These are phyloP conservation scores for Botrytis galanthina DNA, from an alignment of 2,329 filamentous ascomycete species.

Conservation along the genomic window DNA sequence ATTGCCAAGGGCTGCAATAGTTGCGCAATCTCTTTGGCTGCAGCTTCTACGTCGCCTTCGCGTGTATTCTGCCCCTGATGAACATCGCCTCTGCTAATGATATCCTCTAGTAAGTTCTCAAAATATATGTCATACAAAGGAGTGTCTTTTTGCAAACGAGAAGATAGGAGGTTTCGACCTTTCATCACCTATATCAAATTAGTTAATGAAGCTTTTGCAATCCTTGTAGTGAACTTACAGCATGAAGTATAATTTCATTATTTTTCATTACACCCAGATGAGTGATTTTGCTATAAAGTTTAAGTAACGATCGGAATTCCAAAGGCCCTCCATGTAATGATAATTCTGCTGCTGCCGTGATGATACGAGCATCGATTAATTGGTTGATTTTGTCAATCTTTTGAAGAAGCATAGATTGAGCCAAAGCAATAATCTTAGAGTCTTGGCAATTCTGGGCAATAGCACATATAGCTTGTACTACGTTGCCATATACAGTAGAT, in stretches of 20 bases:
- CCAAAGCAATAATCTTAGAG: conserved; percentile 87
- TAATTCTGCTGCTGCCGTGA: conserved; percentile 75
- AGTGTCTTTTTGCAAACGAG: conserved; percentile 64
- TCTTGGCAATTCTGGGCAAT: conserved; percentile 80
- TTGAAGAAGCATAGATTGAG: conserved; percentile 93
- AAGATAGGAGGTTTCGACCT: conserved; percentile 76
- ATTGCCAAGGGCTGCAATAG: conserved; percentile 84
- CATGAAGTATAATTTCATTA: conserved; percentile 64
- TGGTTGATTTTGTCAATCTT: conserved; percentile 84
- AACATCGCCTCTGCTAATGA: conserved; percentile 87
- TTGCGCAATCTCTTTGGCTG: conserved; percentile 82
- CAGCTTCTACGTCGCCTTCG: conserved; percentile 76
- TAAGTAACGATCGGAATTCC: conserved; percentile 83
- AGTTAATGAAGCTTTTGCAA: conserved; percentile 11
- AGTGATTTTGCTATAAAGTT: conserved; percentile 74
- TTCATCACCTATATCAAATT: conserved; percentile 58
- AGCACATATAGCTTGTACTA: conserved; percentile 94
- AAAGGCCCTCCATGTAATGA: conserved; percentile 73
- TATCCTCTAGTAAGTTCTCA: conserved; percentile 76
- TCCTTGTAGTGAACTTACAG: conserved; percentile 52
- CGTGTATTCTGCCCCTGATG: conserved; percentile 71
- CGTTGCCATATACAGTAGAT: conserved; percentile 73
- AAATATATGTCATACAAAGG: conserved; percentile 81
- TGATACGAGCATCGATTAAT: conserved; percentile 78
- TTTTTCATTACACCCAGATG: conserved; percentile 70